Conservation (phyloP, 306 rosid species). For the Carpinus fangiana region DNA sequence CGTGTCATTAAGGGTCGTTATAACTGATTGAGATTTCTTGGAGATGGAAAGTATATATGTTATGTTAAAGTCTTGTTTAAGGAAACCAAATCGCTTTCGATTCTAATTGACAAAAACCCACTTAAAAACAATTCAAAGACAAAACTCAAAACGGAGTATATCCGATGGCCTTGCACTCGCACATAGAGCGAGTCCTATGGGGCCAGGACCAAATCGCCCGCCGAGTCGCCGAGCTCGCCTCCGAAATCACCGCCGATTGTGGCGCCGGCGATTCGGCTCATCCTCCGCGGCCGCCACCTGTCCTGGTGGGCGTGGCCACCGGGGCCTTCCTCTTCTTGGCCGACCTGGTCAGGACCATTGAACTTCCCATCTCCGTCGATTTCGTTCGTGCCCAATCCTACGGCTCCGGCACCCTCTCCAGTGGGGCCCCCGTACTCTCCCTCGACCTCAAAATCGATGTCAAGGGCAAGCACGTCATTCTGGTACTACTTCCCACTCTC, state of each 20-base stretch:
- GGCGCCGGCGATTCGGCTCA: neutral
- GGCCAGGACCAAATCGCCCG: conserved; percentile 56
- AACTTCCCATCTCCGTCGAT: conserved; percentile 63
- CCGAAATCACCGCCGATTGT: conserved; percentile 51
- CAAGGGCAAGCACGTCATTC: conserved; percentile 58
- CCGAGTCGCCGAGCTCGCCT: conserved; percentile 70
- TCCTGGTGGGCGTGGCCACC: conserved; percentile 77
- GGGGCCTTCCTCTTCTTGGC: conserved; percentile 87
- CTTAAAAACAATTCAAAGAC: too few species aligned
- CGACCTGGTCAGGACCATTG: conserved; percentile 68
- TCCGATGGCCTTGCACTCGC: conserved; percentile 46
- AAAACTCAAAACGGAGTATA: too few species aligned
- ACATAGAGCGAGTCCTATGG: conserved; percentile 66
- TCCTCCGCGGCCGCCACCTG: conserved; percentile 40
- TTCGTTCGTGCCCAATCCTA: conserved; percentile 73
- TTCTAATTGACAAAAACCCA: too few species aligned
- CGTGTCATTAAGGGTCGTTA: too few species aligned
- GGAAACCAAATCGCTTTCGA: too few species aligned
- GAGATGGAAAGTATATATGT: too few species aligned
- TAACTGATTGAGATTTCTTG: too few species aligned
- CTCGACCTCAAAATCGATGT: conserved; percentile 64
- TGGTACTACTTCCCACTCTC: conserved; percentile 44
- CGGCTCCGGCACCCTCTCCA: conserved; percentile 64
- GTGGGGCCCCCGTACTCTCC: conserved; percentile 60
- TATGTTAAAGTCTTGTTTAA: too few species aligned